These are phyloP conservation scores for Aspergillus brasiliensis DNA, from an alignment of 2,329 filamentous ascomycete genomes.

Conservation along the genomic window DNA sequence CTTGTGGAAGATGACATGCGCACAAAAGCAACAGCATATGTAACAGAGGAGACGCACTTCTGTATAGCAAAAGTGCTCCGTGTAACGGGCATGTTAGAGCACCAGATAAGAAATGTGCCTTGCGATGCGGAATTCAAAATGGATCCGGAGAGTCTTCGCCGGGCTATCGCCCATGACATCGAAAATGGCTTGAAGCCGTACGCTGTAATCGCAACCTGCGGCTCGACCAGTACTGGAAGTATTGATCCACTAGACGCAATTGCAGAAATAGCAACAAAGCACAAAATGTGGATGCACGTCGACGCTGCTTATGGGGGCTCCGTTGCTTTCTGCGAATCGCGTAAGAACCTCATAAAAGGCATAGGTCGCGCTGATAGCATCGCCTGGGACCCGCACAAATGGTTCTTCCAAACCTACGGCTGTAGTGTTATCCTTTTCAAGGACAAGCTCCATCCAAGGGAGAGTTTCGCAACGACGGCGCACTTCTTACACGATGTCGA, in stretches of 20 bases:
- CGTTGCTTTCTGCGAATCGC: constrained; percentile 16
- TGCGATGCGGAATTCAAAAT: constrained; percentile 18
- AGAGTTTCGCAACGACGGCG: constrained; percentile 20
- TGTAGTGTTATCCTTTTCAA: constrained; percentile 26
- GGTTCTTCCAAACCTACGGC: constrained; percentile 28
- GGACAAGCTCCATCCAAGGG: constrained; percentile 11
- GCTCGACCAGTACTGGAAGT: constrained; percentile 21
- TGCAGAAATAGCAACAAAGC: constrained; percentile 5
- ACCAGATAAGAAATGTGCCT: constrained; percentile 16
- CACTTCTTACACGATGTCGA: constrained; percentile 14
- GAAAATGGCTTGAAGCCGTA: constrained; percentile 12
- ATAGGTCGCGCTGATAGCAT: constrained; percentile 24
- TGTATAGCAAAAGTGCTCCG: constrained; percentile 16
- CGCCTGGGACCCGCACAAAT: constrained; percentile 29
- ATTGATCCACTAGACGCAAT: constrained; percentile 23
- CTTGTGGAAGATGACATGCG: constrained; percentile 5
- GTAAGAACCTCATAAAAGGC: constrained; percentile 9
- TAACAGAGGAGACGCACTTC: constrained; percentile 22
- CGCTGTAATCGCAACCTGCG: constrained; percentile 20
- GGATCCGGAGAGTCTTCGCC: constrained; percentile 1
- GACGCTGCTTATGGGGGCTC: constrained; percentile 27
- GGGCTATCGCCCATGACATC: constrained; percentile 8
- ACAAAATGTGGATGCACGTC: constrained; percentile 26
- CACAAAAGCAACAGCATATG: constrained; percentile 14
- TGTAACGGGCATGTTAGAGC: constrained; percentile 17